Evolutionary conservation across 192 early-diverging fungal species (phyloP).

Genomic region (Ramicandelaber brevisporus): DNA sequence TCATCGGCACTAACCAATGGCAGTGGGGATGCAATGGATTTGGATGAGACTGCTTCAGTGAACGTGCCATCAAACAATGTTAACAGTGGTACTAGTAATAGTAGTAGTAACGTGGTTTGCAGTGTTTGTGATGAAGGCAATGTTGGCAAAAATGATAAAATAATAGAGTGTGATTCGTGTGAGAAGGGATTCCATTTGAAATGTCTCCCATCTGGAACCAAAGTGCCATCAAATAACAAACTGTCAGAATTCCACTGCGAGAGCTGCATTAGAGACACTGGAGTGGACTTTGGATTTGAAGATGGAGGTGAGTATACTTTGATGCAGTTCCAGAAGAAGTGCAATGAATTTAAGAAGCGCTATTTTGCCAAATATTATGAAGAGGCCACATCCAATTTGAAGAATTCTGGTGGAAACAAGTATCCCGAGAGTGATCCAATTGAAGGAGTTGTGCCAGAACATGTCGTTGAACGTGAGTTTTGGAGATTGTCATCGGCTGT

Average conservation of each 20-base stretch:
- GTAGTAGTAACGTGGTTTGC: too few relatives aligned
- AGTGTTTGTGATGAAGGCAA: too few relatives aligned
- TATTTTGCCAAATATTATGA: constrained; percentile 34
- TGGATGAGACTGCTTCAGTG: too few relatives aligned
- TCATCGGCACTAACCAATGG: too few relatives aligned
- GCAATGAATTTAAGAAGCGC: constrained; percentile 54
- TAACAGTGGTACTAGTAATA: too few relatives aligned
- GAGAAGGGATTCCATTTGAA: constrained; percentile 57
- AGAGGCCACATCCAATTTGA: constrained; percentile 2
- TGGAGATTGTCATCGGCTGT: constrained; percentile 74
- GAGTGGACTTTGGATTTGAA: constrained; percentile 84
- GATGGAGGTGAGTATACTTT: constrained; percentile 62
- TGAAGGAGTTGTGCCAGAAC: constrained; percentile 30
- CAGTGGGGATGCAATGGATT: too few relatives aligned
- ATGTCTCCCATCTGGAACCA: constrained; percentile 44
- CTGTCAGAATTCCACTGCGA: constrained; percentile 65
- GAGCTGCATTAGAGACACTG: constrained; percentile 43
- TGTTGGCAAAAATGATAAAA: too few relatives aligned
- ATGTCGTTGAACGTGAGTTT: constrained; percentile 71
- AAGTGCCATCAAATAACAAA: constrained; percentile 24
- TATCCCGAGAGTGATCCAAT: constrained; percentile 4
- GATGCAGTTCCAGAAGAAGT: constrained; percentile 45
- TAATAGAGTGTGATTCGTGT: constrained; percentile 75
- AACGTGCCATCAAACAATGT: too few relatives aligned
- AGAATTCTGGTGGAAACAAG: not conserved